These are phyloP conservation scores for Ciborinia camelliae DNA, from an alignment of 2,329 filamentous ascomycete species.

Conservation along the genomic window DNA sequence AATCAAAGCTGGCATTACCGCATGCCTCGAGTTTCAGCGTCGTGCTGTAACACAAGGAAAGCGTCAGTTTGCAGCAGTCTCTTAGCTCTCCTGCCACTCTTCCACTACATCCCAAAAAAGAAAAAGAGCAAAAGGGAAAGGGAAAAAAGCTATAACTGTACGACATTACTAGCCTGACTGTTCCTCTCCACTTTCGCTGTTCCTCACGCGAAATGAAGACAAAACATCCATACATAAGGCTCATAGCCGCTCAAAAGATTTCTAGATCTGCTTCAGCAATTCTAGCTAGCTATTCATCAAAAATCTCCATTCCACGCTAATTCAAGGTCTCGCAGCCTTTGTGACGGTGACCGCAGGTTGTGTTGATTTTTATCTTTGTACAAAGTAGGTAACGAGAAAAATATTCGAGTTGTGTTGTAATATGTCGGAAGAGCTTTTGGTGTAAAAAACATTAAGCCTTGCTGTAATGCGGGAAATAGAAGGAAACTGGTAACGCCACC, in stretches of 20 bases:
- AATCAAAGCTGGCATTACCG: constrained; percentile 41
- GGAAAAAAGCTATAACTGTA: neutral
- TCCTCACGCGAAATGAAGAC: neutral
- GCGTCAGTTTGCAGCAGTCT: constrained; percentile 49
- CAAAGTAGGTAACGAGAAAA: constrained; percentile 10
- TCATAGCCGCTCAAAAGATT: neutral
- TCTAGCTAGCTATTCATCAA: neutral
- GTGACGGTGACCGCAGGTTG: constrained; percentile 16
- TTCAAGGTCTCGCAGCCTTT: constrained; percentile 12
- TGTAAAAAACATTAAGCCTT: constrained; percentile 20
- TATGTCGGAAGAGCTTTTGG: constrained; percentile 1
- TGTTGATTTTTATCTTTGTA: constrained; percentile 14
- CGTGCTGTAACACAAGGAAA: constrained; percentile 46
- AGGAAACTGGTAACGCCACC: constrained; percentile 9
- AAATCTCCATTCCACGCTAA: neutral
- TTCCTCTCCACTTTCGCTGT: neutral
- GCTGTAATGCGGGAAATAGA: constrained; percentile 14
- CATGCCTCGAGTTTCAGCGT: constrained; percentile 44
- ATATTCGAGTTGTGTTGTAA: constrained; percentile 11
- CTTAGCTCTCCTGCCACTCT: too few species aligned
- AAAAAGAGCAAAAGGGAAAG: neutral
- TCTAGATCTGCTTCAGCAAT: neutral
- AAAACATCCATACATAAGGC: constrained; percentile 6
- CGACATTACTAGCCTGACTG: constrained; percentile 5
- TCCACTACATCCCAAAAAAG: neutral